A percentile compares a stretch with the other conserved stretches of the same genome.
These are phyloP conservation scores for Helianthus tuberosus DNA, from an alignment of 129 eudicot species.

Conservation along the genomic window DNA sequence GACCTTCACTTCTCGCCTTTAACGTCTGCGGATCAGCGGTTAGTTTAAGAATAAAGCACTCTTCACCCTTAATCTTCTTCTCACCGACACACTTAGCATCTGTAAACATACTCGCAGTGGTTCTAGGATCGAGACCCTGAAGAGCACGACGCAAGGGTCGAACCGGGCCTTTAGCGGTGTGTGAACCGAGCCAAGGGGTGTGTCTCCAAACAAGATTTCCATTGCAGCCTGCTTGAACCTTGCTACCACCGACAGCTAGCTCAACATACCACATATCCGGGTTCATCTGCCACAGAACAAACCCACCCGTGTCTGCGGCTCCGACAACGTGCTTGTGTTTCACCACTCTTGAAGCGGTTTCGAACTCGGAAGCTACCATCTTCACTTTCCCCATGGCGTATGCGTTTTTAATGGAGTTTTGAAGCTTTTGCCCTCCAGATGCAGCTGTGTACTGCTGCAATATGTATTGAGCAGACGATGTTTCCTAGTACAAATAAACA, in stretches of 20 bases:
- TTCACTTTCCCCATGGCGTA: constrained; percentile 4
- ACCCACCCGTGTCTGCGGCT: constrained; percentile 61
- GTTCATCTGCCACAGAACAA: constrained; percentile 81
- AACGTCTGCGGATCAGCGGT: constrained; percentile 38
- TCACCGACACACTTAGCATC: constrained; percentile 70
- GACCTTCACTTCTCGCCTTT: constrained; percentile 56
- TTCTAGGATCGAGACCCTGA: constrained; percentile 26
- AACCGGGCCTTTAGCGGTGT: constrained; percentile 68
- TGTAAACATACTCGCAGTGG: constrained; percentile 48
- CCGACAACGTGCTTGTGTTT: constrained; percentile 2
- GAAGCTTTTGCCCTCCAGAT: constrained; percentile 3
- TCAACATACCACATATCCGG: constrained; percentile 80
- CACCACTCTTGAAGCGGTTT: neutral
- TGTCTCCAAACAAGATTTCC: constrained; percentile 45
- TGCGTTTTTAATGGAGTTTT: constrained; percentile 3
- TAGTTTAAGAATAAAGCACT: constrained; percentile 68
- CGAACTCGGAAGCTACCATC: constrained; percentile 1
- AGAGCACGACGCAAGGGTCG: constrained; percentile 71
- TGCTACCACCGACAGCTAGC: constrained; percentile 70
- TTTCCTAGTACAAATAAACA: neutral
- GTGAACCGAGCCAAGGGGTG: constrained; percentile 78
- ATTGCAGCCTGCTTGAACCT: constrained; percentile 72
- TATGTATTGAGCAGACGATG: constrained; percentile 11
- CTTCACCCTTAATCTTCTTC: constrained; percentile 65
- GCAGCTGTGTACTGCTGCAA: constrained; percentile 13